These are phyloP conservation scores for Stephania yunnanensis DNA, from an alignment of 164 flowering plant genomes.

Conservation along the genomic window DNA sequence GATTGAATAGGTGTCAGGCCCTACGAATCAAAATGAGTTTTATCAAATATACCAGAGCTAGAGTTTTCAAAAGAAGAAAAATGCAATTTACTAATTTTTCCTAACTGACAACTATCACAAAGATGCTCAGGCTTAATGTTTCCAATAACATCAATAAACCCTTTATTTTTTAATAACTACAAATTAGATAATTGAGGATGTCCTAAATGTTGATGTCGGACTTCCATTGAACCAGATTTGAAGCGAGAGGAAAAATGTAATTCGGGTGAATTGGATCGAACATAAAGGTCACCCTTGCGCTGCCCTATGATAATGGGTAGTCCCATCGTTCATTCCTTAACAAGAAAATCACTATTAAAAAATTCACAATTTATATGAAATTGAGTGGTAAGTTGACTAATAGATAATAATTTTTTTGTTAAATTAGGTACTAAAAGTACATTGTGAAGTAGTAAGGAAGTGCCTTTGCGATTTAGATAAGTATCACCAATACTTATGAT, in stretches of 20 bases:
- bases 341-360: not conserved
- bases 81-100: too few species aligned
- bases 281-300: not conserved
- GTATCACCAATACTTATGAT: not conserved
- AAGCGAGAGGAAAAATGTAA: not conserved
- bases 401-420: too few species aligned
- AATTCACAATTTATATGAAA: not conserved
- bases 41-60: too few species aligned
- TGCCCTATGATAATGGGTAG: not conserved
- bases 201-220: not conserved
- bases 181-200: not conserved
- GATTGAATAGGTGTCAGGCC: too few species aligned
- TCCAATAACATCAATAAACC: not conserved
- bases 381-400: not conserved
- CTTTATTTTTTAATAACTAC: not conserved
- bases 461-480: not conserved
- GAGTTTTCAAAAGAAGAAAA: too few species aligned
- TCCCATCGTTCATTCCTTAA: not conserved
- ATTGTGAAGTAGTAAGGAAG: not conserved
- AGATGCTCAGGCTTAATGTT: too few species aligned
- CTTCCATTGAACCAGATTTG: not conserved
- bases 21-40: too few species aligned
- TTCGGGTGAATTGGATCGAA: not conserved
- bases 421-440: not conserved
- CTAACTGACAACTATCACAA: too few species aligned